These are phyloP conservation scores for Leishmania arabica DNA, from an alignment of 208 protist genomes.

Conservation along the genomic window DNA sequence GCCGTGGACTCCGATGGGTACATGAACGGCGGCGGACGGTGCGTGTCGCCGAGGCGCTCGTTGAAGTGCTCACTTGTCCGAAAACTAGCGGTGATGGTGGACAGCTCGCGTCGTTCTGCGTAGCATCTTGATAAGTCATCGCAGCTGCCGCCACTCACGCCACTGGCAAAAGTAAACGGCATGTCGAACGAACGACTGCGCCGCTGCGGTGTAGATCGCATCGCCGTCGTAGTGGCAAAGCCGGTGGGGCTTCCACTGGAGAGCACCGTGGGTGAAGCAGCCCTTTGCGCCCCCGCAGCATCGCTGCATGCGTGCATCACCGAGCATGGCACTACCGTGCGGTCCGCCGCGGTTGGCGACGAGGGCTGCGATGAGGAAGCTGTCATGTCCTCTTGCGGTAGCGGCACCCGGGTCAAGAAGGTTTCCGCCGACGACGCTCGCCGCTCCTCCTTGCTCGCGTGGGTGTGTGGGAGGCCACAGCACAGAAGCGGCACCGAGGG, in stretches of 20 bases:
- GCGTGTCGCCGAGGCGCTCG: neutral
- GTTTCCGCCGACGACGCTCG: constrained; percentile 5
- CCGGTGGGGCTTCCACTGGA: neutral
- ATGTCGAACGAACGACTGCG: constrained; percentile 13
- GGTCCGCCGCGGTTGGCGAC: neutral
- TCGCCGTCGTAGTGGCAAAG: neutral
- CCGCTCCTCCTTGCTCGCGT: constrained; percentile 2
- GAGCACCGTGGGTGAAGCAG: neutral
- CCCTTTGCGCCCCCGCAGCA: neutral
- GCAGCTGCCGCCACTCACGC: neutral
- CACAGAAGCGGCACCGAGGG: neutral
- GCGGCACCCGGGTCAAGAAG: neutral
- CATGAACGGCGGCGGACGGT: neutral
- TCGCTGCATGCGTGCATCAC: neutral
- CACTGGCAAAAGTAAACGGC: neutral
- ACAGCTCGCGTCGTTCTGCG: neutral
- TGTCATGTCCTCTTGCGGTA: neutral
- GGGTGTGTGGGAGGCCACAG: neutral
- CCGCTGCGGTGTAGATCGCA: neutral
- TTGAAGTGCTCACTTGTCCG: constrained; percentile 1
- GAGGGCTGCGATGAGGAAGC: neutral
- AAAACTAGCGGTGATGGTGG: neutral
- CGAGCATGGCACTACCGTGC: neutral
- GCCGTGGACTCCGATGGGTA: neutral
- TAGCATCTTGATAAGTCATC: constrained; percentile 10